These are phyloP conservation scores for Calonectria montana DNA, from an alignment of 2,329 filamentous ascomycete species.

Conservation along the genomic window DNA sequence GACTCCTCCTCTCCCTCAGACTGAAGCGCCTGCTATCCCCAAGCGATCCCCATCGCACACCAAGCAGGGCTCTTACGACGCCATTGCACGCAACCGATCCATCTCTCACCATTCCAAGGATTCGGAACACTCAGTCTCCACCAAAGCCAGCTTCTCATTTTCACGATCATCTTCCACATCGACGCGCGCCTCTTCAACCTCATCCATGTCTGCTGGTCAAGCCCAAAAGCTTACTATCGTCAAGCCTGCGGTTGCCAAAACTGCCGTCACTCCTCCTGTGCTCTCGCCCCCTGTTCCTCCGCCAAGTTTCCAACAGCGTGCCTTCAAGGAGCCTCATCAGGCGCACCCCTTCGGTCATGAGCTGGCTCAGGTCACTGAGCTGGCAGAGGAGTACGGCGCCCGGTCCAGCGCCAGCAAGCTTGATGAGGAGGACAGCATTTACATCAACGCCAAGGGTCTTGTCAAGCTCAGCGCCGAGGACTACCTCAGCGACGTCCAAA, in stretches of 20 bases:
- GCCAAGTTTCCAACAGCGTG: conserved; percentile 50
- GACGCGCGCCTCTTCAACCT: conserved; percentile 62
- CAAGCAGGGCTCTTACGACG: conserved; percentile 83
- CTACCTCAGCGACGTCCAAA: conserved; percentile 84
- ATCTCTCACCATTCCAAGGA: conserved; percentile 68
- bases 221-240: conserved; percentile 39
- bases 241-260: conserved; percentile 33
- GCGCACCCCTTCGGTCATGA: conserved; percentile 88
- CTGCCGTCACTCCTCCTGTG: conserved; percentile 43
- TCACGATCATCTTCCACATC: conserved; percentile 69
- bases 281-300: conserved; percentile 46
- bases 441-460: conserved; percentile 77
- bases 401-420: conserved; percentile 65
- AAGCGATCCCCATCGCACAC: conserved; percentile 87
- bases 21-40: conserved; percentile 70
- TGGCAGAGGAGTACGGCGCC: conserved; percentile 87
- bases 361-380: conserved; percentile 90
- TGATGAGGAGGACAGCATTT: conserved; percentile 74
- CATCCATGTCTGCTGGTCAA: conserved; percentile 49
- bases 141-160: conserved; percentile 67
- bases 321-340: conserved; percentile 64
- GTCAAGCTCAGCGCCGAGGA: conserved; percentile 82
- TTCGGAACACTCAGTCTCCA: conserved; percentile 64
- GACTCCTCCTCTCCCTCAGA: conserved; percentile 50
- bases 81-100: conserved; percentile 74